Evolutionary conservation across 257 asterid species (phyloP), one percentile per base, ranked within the genome.

Genomic region (Jasminum sambac): DNA sequence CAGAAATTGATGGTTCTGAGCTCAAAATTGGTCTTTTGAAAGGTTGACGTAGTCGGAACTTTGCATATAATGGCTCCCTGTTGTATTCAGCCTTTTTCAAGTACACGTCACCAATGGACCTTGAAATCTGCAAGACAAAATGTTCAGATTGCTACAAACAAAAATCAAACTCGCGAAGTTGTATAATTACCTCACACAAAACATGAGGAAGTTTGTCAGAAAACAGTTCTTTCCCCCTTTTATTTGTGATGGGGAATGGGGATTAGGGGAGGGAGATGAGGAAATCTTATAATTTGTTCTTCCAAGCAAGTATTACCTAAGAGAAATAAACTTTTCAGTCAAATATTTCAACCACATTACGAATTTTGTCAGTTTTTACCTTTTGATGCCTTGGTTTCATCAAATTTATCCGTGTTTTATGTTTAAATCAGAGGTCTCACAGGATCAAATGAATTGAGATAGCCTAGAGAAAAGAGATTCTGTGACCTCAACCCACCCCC

Each of bases 91-190:
- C 68, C 77, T 66, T 85, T 63, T 87, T 87, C 72, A 87, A 71
- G 73, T 87, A 87, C 69, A 87, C 87, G 13, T 87, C 93, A 74
- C 93, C 93, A 30, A 87, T 87, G 44, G 93, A 87, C 69, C 88
- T 85, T 34, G 93, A 83, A 69, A 83, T 58, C 88, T 86, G 85
- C 30, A 73, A 70, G 69, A 59, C 16, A 43, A 72, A 78, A 68
- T 44, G 65, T 42, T 26, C 57, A 58, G 67, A 69, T 39, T 6
- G 67, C 24, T 5, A 26, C 19, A 50, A 67, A 58, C 63, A 37
- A 44, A 24, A 40, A 50, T 55, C 44, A 52, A 65, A 30, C 44
- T 50, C 24, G 1, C 67, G 52, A 55, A 19, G 34, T 23, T 8
- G 21, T 30, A 55, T 19, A 30, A 30, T 30, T 30, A 21, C n/a